phyloP scores from a whole-genome alignment of 2,329 filamentous ascomycete genomes.

The Sphaerulina musiva region DNA sequence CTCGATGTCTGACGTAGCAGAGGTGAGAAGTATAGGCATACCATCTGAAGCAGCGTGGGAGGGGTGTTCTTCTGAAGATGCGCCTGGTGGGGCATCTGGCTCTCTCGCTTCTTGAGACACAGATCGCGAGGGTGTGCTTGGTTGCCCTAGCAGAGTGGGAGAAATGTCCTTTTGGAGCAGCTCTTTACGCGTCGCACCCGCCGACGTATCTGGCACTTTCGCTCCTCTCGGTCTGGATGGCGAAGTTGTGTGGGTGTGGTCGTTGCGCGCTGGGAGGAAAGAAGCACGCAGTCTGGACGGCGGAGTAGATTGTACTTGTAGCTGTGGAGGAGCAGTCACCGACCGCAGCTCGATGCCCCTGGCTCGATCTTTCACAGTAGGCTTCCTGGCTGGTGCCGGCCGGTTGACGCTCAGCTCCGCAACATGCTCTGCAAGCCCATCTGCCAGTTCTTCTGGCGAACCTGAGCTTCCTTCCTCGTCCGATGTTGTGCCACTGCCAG shows the following conservation, averaged over 20 bases:
- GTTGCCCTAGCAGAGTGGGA: too few relatives aligned
- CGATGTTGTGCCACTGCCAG: conserved; percentile 17
- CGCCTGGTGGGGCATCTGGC: background rate
- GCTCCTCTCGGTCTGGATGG: background rate
- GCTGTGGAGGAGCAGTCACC: conserved; percentile 37
- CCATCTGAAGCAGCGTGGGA: background rate
- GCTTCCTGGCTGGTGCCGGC: conserved; percentile 12
- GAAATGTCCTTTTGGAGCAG: background rate
- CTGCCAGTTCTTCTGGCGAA: conserved; percentile 17
- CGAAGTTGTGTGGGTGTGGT: background rate
- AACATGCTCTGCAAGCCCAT: conserved; percentile 12
- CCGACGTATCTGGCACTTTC: background rate
- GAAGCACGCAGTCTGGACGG: conserved; percentile 33
- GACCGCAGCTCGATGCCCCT: conserved; percentile 26
- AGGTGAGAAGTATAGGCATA: background rate
- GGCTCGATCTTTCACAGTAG: conserved; percentile 20
- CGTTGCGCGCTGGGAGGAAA: background rate
- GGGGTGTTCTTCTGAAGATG: background rate
- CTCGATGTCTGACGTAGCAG: background rate
- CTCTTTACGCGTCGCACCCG: background rate
- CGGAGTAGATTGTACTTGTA: conserved; percentile 41
- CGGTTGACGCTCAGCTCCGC: conserved; percentile 16
- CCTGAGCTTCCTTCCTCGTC: conserved; percentile 22
- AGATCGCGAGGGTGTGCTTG: background rate
- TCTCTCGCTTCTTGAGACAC: background rate